Evolutionary conservation across 257 asterid species (phyloP).

Genomic region (Solanum virginianum): DNA sequence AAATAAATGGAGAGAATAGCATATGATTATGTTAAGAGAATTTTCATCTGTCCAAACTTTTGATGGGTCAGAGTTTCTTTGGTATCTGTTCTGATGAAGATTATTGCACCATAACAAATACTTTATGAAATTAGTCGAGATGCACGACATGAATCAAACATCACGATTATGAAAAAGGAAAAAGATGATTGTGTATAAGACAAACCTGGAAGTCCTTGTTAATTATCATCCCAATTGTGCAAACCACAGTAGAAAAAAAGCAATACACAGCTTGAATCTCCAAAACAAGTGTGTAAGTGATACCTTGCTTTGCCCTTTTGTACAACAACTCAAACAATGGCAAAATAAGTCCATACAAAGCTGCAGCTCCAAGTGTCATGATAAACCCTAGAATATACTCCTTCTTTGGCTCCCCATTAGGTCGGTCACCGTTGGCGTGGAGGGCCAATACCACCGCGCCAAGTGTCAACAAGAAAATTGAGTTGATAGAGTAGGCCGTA

Average conservation of each 20-base stretch:
- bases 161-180: fast-evolving
- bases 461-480: constrained; percentile 7
- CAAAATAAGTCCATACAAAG: constrained; percentile 9
- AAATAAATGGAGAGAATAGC: background rate
- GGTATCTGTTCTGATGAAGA: background rate
- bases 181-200: background rate
- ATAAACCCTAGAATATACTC: constrained; percentile 12
- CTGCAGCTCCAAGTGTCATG: constrained; percentile 22
- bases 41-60: background rate
- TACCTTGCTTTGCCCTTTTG: background rate
- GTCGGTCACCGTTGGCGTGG: constrained; percentile 8
- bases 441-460: constrained; percentile 15
- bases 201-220: background rate
- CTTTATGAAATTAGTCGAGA: background rate
- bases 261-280: background rate
- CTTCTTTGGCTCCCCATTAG: constrained; percentile 3
- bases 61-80: background rate
- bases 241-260: background rate
- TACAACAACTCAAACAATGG: background rate
- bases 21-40: background rate
- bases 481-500: background rate
- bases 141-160: background rate
- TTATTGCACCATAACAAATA: no score
- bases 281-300: background rate
- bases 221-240: background rate